phyloP scores from a whole-genome alignment of 2,329 filamentous ascomycete genomes.

The Claviceps citrina region DNA sequence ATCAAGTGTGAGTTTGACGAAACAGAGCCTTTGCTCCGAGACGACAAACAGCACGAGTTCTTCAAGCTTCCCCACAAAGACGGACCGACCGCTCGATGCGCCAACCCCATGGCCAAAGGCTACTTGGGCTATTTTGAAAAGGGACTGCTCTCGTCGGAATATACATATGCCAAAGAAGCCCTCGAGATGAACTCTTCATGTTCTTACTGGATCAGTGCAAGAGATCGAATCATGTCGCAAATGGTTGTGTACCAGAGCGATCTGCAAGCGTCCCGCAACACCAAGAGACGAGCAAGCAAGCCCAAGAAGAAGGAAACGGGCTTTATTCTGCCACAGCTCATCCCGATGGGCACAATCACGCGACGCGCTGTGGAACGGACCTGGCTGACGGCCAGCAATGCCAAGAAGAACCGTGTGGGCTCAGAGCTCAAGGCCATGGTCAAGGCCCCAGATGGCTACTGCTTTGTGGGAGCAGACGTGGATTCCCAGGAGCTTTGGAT shows the following conservation, averaged over 20 bases:
- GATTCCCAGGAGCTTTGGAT: constrained; percentile 98
- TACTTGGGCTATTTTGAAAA: constrained; percentile 87
- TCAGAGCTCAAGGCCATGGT: constrained; percentile 97
- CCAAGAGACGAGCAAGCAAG: constrained; percentile 5
- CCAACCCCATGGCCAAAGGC: constrained; percentile 76
- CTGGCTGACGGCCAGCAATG: constrained; percentile 95
- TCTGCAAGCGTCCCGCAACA: constrained; percentile 10
- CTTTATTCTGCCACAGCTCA: constrained; percentile 86
- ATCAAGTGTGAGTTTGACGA: constrained; percentile 68
- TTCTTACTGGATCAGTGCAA: constrained; percentile 96
- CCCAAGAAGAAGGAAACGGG: constrained; percentile 29
- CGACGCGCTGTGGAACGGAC: constrained; percentile 91
- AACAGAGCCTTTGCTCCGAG: constrained; percentile 44
- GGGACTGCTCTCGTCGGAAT: constrained; percentile 75
- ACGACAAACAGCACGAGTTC: constrained; percentile 53
- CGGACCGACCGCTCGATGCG: constrained; percentile 70
- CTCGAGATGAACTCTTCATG: constrained; percentile 97
- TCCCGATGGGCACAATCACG: constrained; percentile 97
- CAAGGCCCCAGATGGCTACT: constrained; percentile 75
- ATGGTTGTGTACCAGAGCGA: constrained; percentile 81
- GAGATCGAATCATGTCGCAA: constrained; percentile 85
- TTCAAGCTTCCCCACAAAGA: constrained; percentile 97
- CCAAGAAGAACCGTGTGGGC: constrained; percentile 87
- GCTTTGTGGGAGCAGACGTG: constrained; percentile 91
- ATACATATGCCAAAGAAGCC: constrained; percentile 79